Evolutionary conservation across 2,329 filamentous ascomycete genomes (phyloP), one percentile per base, ranked within the genome.

Genomic region (Paracorniculantispora psalliotae): DNA sequence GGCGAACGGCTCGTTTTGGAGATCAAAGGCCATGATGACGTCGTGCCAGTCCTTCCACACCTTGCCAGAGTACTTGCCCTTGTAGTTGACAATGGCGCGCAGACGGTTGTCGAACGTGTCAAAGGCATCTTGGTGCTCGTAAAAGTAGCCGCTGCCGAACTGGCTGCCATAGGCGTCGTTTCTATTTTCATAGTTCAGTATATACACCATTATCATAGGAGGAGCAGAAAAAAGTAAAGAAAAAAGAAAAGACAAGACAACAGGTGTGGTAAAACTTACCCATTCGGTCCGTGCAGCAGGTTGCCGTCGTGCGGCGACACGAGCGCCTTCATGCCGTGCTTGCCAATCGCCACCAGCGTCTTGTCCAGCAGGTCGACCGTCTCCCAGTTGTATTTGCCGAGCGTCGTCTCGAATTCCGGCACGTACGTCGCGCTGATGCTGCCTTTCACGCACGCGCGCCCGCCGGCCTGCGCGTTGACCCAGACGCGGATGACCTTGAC

Each of bases 1-100:
- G 3, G 63, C 62, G 63, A 71, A 69, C 26, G 70, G 69, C 61
- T 72, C 71, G 56, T 72, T 72, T 65, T 72, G 68, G 3, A 72
- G 57, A 58, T 72, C 68, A 57, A 72, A 72, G 23, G 66, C 68
- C 58, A 71, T 61, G 59, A 72, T 72, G 46, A 66, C 69, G 8
- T 69, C 62, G 55, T 60, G 63, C 69, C 69, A 72, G 8, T 65
- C 56, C 50, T 70, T 71, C 71, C 71, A 72, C 3, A 67, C 62
- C 44, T 68, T 62, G 52, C 67, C 66, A 9, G 69, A 71, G 58
- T 65, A 57, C 9, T 63, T 64, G 26, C 70, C 70, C 33, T 65
- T 62, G 62, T 72, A 71, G 61, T 69, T 69, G 10, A 72, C 52
- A 54, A 71, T 70, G 58, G 67, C 61, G 25, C 64, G 61, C 19